Evolutionary conservation across 2,329 filamentous ascomycete genomes (phyloP), one percentile per base, ranked within the genome.

Genomic region (Alternaria metachromatica): DNA sequence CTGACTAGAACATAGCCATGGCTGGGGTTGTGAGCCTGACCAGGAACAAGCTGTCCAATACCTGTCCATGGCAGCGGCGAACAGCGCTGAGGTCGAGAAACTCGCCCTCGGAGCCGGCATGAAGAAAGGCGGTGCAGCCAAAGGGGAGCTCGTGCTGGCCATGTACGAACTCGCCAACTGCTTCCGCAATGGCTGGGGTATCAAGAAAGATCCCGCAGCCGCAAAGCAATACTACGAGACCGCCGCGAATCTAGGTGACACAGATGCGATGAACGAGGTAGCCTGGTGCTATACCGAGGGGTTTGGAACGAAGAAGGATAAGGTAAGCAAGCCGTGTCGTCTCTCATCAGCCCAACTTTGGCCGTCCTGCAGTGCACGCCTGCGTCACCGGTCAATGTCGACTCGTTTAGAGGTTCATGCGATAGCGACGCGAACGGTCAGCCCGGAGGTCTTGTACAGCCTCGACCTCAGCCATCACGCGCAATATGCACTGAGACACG

Each of bases 281-380:
- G 96, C 90, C 37, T 97, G 94, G 93, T 99, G 96, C 84, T 98
- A 96, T 85, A 81, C 96, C 26, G 92, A 97, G 78, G 96, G 96
- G n/a, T 97, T 97, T 81, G 96, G 96, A 33, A 95, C 94, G 76
- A 96, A 94, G 81, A 99, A 98, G 81, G 94, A 99, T 84, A 98
- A 97, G 92, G 95, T 97, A 86, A 82, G 92, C 88, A 65, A 60
- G 55, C 43, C 53, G 55, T 49, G 46, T 58, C 50, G 53, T 44
- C 64, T 54, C 51, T 58, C 18, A 46, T 53, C 26, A 41, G 45
- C 30, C 25, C 54, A 49, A 57, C 59, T 30, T 50, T 69, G 56
- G 58, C 49, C 55, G 53, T 58, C 53, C 49, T 55, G 55, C 58
- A 26, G 26, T 43, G 45, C 33, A 55, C 66, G 49, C 66, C 55